Conservation (phyloP, 2,329 filamentous ascomycete genomes). For the Emmonsia crescens region DNA sequence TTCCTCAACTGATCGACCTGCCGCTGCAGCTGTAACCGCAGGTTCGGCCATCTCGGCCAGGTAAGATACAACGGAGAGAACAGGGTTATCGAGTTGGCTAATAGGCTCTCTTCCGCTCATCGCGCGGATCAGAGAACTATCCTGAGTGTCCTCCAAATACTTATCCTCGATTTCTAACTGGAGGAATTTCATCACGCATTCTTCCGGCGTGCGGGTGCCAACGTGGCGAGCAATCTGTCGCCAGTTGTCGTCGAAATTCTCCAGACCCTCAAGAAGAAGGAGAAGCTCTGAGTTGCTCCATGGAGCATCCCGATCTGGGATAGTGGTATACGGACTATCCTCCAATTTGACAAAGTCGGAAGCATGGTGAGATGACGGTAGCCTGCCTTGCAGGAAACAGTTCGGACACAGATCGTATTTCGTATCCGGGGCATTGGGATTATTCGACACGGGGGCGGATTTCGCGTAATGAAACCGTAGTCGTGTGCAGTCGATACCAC, state of each 20-base stretch:
- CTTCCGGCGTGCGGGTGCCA: slow-evolving; percentile 79
- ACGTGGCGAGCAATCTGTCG: slow-evolving; percentile 86
- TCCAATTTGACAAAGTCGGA: slow-evolving; percentile 82
- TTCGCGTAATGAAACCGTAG: slow-evolving; percentile 62
- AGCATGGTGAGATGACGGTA: slow-evolving; percentile 66
- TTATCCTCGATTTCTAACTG: slow-evolving; percentile 97
- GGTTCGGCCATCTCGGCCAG: slow-evolving; percentile 85
- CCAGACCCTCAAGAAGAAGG: slow-evolving; percentile 79
- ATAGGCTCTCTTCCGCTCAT: slow-evolving; percentile 77
- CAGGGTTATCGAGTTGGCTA: slow-evolving; percentile 85
- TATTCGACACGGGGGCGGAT: slow-evolving; percentile 44
- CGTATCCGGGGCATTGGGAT: slow-evolving; percentile 46
- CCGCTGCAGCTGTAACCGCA: slow-evolving; percentile 78
- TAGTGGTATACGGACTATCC: slow-evolving; percentile 67
- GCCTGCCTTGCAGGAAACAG: slow-evolving; percentile 75
- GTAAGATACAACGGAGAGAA: slow-evolving; percentile 93
- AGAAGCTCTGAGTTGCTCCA: slow-evolving; percentile 89
- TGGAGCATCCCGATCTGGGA: slow-evolving; percentile 72
- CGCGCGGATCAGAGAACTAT: slow-evolving; percentile 54
- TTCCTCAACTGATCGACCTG: slow-evolving; percentile 75
- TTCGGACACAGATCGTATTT: slow-evolving; percentile 86
- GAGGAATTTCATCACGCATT: slow-evolving; percentile 93
- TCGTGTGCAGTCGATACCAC: slow-evolving; percentile 77
- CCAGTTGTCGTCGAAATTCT: slow-evolving; percentile 95
- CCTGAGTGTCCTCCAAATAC: slow-evolving; percentile 70